Percentiles rank a stretch among this genome's conserved stretches.
Conservation (phyloP, 768 basidiomycete genomes). For the Mycena indigotica region DNA sequence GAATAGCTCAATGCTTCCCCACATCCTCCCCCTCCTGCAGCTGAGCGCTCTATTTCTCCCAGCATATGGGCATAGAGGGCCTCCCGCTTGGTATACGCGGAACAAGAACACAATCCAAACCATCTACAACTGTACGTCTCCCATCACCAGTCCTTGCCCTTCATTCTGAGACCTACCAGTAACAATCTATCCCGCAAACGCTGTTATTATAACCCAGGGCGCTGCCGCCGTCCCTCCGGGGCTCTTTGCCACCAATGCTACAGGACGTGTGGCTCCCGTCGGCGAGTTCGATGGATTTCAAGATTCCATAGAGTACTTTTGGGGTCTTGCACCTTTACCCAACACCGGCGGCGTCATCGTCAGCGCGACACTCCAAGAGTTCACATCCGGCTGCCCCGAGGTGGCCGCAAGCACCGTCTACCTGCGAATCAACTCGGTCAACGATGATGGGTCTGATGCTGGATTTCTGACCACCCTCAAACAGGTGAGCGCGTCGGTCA, state of each 20-base stretch:
- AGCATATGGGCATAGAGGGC: not conserved
- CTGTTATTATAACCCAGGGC: not conserved
- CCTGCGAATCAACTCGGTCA: constrained; percentile 3
- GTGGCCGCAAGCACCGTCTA: constrained; percentile 12
- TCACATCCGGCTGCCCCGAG: constrained; percentile 6
- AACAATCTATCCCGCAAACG: constrained; percentile 4
- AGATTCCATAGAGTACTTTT: constrained; percentile 7
- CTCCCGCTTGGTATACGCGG: not conserved
- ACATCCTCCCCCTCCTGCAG: too few relatives aligned
- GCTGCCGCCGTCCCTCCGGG: constrained; percentile 3
- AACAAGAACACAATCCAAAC: constrained; percentile 3
- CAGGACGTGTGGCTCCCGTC: not conserved
- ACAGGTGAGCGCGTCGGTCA: not conserved
- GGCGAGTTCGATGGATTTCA: constrained; percentile 6
- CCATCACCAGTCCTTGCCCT: not conserved
- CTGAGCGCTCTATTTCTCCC: not conserved
- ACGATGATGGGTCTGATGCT: constrained; percentile 3
- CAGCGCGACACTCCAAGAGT: constrained; percentile 3
- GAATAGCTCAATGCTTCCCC: too few relatives aligned
- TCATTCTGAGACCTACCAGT: not conserved
- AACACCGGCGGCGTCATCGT: not conserved
- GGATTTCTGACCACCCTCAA: constrained; percentile 3
- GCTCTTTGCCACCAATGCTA: constrained; percentile 2
- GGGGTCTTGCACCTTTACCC: constrained; percentile 4
- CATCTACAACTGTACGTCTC: constrained; percentile 5